phyloP scores from a whole-genome alignment of 257 asterid species.

The Cynanchum wilfordii region DNA sequence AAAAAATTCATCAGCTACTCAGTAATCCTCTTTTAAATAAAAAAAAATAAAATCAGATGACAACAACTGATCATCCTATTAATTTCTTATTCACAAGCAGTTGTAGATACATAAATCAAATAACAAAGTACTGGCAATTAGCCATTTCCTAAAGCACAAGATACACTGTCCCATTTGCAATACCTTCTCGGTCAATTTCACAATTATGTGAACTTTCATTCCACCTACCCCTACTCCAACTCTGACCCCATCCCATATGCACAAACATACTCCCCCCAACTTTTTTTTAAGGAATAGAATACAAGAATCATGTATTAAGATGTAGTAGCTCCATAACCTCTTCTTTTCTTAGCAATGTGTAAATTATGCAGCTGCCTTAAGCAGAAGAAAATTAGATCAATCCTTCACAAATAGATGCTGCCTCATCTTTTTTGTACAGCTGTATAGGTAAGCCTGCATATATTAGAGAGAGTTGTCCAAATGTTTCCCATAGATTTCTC shows the following conservation, averaged over 20 bases:
- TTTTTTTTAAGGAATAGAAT: not conserved
- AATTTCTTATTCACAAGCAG: not conserved
- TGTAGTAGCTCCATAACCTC: not conserved
- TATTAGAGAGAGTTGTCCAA: not conserved
- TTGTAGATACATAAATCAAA: not conserved
- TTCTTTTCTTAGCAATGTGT: not conserved
- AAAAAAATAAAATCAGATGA: not conserved
- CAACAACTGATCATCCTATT: not conserved
- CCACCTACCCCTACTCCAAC: no score
- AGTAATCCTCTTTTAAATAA: no score
- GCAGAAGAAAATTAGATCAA: not conserved
- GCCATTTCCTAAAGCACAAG: not conserved
- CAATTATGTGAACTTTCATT: not conserved
- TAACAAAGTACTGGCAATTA: not conserved
- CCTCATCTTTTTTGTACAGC: not conserved
- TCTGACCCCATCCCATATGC: no score
- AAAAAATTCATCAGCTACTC: conserved; percentile 5
- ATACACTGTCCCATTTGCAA: not conserved
- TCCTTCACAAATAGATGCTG: not conserved
- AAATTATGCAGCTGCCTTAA: not conserved
- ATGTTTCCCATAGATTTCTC: not conserved
- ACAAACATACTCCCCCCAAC: no score
- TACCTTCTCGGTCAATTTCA: not conserved
- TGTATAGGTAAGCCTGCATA: not conserved
- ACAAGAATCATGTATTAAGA: not conserved